These are phyloP conservation scores for Helotiales sp. DNA, from an alignment of 2,329 filamentous ascomycete species.

Conservation along the genomic window DNA sequence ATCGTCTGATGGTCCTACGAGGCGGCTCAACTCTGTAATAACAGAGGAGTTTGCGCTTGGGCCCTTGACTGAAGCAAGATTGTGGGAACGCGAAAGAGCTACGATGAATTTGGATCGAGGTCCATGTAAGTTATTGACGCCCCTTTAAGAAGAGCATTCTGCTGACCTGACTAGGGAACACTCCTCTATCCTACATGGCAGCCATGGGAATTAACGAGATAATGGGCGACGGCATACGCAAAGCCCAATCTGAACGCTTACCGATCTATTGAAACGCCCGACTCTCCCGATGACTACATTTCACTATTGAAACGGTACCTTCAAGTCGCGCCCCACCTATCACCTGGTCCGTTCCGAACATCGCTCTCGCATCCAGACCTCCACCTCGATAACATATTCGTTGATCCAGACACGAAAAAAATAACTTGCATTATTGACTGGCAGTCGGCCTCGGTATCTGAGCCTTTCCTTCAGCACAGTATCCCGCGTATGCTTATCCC, in stretches of 20 bases:
- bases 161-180: slow-evolving; percentile 38
- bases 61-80: slow-evolving; percentile 36
- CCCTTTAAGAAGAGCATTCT: too few relatives aligned
- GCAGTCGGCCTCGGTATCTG: slow-evolving; percentile 21
- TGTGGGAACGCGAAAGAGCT: slow-evolving; percentile 39
- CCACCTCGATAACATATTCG: slow-evolving; percentile 40
- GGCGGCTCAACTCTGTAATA: slow-evolving; percentile 24
- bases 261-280: slow-evolving; percentile 28
- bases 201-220: slow-evolving; percentile 37
- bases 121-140: slow-evolving; percentile 41
- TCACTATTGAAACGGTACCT: slow-evolving; percentile 37
- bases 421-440: slow-evolving; percentile 43
- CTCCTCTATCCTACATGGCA: slow-evolving; percentile 33
- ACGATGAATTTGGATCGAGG: slow-evolving; percentile 39
- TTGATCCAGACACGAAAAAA: slow-evolving; percentile 28
- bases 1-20: too few relatives aligned
- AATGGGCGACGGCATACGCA: slow-evolving; percentile 32
- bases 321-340: slow-evolving; percentile 32
- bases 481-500: background rate
- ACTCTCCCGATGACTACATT: slow-evolving; percentile 34
- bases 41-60: slow-evolving; percentile 39
- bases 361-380: slow-evolving; percentile 42
- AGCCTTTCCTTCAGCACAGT: slow-evolving; percentile 20
- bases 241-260: slow-evolving; percentile 25
- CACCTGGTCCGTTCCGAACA: slow-evolving; percentile 29